A percentile compares a stretch with the other conserved stretches of the same genome.
phyloP scores from a whole-genome alignment of 2,329 filamentous ascomycete genomes.

The Botryotinia convoluta region DNA sequence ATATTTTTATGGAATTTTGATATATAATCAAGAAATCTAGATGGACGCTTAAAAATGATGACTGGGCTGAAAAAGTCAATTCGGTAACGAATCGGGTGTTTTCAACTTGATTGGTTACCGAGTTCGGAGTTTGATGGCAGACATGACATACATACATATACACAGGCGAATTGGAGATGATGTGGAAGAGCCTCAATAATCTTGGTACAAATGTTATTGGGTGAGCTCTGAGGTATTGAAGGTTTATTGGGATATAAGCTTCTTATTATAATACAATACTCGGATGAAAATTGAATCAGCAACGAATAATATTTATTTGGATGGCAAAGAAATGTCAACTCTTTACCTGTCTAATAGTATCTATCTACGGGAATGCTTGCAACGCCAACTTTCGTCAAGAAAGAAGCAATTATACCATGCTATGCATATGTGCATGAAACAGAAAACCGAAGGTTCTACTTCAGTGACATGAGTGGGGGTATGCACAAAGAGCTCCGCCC shows the following conservation, averaged over 20 bases:
- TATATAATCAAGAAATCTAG: not conserved
- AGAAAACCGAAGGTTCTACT: not conserved
- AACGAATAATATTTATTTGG: not conserved
- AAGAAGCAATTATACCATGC: conserved; percentile 7
- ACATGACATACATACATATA: not conserved
- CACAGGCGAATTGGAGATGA: not conserved
- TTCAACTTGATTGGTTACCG: not conserved
- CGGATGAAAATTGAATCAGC: not conserved
- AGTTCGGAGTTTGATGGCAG: not conserved
- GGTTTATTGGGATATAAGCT: not conserved
- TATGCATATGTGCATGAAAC: conserved; percentile 3
- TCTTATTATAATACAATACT: not conserved
- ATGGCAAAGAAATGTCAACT: not conserved
- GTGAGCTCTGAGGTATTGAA: not conserved
- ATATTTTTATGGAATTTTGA: not conserved
- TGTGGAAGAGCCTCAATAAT: not conserved
- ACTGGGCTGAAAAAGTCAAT: not conserved
- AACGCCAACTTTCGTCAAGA: not conserved
- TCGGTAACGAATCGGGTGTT: not conserved
- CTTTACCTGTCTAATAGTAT: conserved; percentile 10
- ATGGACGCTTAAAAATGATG: not conserved
- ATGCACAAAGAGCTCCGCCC: not conserved
- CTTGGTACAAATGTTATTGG: not conserved
- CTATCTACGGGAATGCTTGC: not conserved
- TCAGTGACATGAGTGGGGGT: conserved; percentile 3